Evolutionary conservation across 441 rosid genomes (phyloP).

Genomic region (Hura crepitans): DNA sequence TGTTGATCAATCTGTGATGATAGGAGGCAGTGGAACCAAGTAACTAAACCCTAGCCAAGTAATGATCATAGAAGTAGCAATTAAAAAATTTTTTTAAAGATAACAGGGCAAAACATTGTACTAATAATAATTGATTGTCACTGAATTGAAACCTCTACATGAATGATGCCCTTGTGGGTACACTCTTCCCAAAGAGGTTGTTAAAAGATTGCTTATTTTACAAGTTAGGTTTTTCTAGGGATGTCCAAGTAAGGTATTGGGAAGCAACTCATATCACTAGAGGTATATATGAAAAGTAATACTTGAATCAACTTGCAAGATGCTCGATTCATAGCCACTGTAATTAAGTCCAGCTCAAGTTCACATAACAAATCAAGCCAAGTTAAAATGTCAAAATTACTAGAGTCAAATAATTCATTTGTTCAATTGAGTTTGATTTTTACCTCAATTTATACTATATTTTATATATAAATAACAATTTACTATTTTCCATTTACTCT

Average conservation of each 20-base stretch:
- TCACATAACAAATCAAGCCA: background rate
- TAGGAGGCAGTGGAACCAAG: background rate
- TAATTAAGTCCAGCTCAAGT: background rate
- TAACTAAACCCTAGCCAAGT: background rate
- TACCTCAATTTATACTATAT: background rate
- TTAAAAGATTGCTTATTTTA: no score
- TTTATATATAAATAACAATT: background rate
- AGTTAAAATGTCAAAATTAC: background rate
- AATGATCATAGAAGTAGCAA: background rate
- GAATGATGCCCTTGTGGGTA: background rate
- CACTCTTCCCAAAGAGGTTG: background rate
- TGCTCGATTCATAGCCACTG: background rate
- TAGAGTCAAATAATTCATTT: background rate
- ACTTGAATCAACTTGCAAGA: background rate
- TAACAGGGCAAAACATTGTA: background rate
- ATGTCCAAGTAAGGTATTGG: background rate
- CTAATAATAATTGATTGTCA: background rate
- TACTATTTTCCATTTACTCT: background rate
- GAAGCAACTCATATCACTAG: background rate
- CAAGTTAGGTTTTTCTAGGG: background rate
- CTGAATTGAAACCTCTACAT: background rate
- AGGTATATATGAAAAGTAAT: background rate
- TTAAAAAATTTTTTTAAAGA: background rate
- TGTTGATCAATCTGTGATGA: no score
- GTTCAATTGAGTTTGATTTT: background rate